Percentiles rank a stretch among this genome's conserved stretches.
Conservation (phyloP, 441 rosid species). For the Dalechampia spathulata region DNA sequence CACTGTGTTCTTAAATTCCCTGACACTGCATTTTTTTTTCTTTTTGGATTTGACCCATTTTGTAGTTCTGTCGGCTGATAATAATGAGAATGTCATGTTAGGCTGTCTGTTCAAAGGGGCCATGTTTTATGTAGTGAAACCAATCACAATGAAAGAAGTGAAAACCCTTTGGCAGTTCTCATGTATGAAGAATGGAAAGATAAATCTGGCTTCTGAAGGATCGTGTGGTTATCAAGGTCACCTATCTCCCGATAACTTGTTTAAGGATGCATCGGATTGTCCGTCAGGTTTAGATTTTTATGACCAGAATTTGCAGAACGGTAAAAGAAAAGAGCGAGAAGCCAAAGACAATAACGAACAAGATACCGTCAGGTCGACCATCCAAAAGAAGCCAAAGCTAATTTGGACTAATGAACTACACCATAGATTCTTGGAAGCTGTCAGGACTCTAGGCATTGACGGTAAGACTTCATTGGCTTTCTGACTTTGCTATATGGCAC, state of each 20-base stretch:
- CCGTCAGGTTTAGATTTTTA: neutral
- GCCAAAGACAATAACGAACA: constrained; percentile 8
- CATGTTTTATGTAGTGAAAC: constrained; percentile 30
- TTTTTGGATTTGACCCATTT: too few species aligned
- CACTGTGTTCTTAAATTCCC: too few species aligned
- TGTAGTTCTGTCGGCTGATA: constrained; percentile 32
- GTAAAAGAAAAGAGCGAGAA: constrained; percentile 13
- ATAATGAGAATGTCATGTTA: constrained; percentile 19
- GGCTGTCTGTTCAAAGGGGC: constrained; percentile 43
- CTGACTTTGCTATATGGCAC: neutral
- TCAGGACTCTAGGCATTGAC: constrained; percentile 29
- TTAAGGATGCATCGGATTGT: constrained; percentile 14
- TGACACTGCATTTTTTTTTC: neutral
- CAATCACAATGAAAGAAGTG: constrained; percentile 23
- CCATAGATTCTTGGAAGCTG: constrained; percentile 28
- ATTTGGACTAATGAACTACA: constrained; percentile 38
- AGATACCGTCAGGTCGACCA: neutral
- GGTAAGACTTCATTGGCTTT: constrained; percentile 22
- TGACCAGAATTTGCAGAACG: constrained; percentile 1
- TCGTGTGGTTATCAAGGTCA: constrained; percentile 5
- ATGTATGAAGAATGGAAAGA: constrained; percentile 10
- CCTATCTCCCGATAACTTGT: neutral
- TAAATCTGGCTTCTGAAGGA: neutral
- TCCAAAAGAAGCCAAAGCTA: constrained; percentile 30
- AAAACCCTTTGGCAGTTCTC: constrained; percentile 43